Evolutionary conservation across 129 eudicot species (phyloP).

Genomic region (carrot (Daucus carota)): DNA sequence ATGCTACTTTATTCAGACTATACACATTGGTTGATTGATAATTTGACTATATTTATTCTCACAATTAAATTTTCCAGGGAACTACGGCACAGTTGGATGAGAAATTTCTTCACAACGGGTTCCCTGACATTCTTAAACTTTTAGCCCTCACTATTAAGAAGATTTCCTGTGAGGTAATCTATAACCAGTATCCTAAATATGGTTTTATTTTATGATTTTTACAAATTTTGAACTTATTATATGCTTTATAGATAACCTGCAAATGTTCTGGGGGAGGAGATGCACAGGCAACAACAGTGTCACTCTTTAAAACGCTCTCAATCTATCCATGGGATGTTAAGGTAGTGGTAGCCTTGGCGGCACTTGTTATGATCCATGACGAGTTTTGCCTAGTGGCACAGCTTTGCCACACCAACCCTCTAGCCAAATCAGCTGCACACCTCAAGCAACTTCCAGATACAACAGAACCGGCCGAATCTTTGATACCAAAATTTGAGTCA

Average conservation of each 20-base stretch:
- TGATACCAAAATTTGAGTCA: constrained; percentile 39
- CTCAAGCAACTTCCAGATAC: constrained; percentile 53
- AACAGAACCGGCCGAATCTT: constrained; percentile 32
- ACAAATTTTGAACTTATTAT: background rate
- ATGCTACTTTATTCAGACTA: no score
- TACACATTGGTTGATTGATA: background rate
- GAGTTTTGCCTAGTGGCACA: constrained; percentile 67
- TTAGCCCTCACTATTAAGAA: constrained; percentile 51
- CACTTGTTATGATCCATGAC: constrained; percentile 51
- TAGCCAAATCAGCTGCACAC: constrained; percentile 55
- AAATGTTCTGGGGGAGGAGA: constrained; percentile 55
- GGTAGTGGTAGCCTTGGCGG: constrained; percentile 53
- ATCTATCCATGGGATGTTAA: constrained; percentile 62
- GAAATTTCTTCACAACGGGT: constrained; percentile 31
- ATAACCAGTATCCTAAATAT: background rate
- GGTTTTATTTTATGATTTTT: no score
- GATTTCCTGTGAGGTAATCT: constrained; percentile 64
- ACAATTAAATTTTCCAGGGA: constrained; percentile 26
- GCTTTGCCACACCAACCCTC: constrained; percentile 40
- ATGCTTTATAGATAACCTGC: constrained; percentile 43
- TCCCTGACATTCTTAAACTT: constrained; percentile 50
- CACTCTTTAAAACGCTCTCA: constrained; percentile 45
- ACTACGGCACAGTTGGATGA: constrained; percentile 40
- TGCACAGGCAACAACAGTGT: constrained; percentile 43
- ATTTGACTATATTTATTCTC: background rate